A percentile compares a stretch with the other conserved stretches of the same genome.
These are phyloP conservation scores for Wallacemonas sp. DNA, from an alignment of 208 protist species.

Conservation along the genomic window DNA sequence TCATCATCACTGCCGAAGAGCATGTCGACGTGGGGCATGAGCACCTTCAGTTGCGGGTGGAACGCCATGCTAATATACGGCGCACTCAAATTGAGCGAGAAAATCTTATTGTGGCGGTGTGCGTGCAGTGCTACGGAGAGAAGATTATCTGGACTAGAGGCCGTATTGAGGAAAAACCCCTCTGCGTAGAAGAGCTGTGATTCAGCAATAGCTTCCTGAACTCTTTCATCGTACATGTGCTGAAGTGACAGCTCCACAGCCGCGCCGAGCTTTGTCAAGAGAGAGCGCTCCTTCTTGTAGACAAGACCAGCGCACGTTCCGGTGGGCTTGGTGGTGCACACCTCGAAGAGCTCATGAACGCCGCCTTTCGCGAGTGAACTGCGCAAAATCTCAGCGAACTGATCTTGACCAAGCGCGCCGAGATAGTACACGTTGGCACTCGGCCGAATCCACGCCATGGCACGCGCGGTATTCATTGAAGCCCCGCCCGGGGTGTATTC, in stretches of 20 bases:
- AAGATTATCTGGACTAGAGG: constrained; percentile 85
- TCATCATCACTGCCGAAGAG: constrained; percentile 96
- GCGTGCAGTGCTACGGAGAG: constrained; percentile 79
- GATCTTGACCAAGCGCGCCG: constrained; percentile 94
- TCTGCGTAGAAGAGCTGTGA: constrained; percentile 84
- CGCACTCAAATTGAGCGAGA: constrained; percentile 94
- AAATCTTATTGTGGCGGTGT: constrained; percentile 85
- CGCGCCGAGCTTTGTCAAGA: constrained; percentile 95
- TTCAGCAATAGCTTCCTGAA: constrained; percentile 57
- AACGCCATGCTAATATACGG: constrained; percentile 94
- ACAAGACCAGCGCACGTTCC: constrained; percentile 97
- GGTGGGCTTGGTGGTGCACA: constrained; percentile 69
- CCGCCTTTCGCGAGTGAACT: constrained; percentile 63
- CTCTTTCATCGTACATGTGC: constrained; percentile 45
- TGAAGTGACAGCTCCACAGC: constrained; percentile 87
- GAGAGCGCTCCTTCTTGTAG: constrained; percentile 85
- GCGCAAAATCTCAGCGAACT: constrained; percentile 80
- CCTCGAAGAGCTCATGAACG: constrained; percentile 72
- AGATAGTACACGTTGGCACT: constrained; percentile 48
- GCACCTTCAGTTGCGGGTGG: constrained; percentile 61
- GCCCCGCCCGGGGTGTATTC: constrained; percentile 96
- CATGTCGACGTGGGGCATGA: constrained; percentile 93
- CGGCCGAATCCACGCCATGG: constrained; percentile 78
- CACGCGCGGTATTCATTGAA: constrained; percentile 96
- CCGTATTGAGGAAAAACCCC: constrained; percentile 96